Evolutionary conservation across 768 basidiomycete genomes (phyloP).

Genomic region (Hygrocybe punicea): DNA sequence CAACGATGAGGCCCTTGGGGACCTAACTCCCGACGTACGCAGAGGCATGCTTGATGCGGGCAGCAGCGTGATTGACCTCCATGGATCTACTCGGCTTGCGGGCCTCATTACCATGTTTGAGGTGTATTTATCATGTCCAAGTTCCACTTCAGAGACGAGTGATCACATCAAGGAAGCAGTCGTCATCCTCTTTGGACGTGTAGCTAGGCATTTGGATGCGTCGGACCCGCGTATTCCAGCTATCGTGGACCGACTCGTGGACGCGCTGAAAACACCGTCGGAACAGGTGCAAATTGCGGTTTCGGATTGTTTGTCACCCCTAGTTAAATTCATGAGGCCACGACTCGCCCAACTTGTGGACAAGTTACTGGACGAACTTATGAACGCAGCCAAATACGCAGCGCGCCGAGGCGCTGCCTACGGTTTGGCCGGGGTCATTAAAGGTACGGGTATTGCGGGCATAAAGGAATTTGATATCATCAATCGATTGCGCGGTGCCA

Average conservation of each 20-base stretch:
- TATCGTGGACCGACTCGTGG: conserved; percentile 82
- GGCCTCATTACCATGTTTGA: conserved; percentile 82
- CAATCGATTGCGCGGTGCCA: conserved; percentile 62
- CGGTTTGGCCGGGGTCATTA: conserved; percentile 88
- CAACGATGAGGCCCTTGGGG: conserved; percentile 82
- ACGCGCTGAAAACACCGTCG: conserved; percentile 87
- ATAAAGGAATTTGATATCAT: conserved; percentile 85
- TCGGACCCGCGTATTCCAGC: conserved; percentile 72
- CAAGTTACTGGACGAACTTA: conserved; percentile 70
- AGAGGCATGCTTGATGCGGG: conserved; percentile 86
- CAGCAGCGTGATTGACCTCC: conserved; percentile 73
- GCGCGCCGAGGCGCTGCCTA: conserved; percentile 96
- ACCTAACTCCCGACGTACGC: conserved; percentile 76
- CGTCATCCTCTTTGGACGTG: conserved; percentile 89
- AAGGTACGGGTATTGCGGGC: conserved; percentile 81
- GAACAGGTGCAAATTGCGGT: conserved; percentile 97
- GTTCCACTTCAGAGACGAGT: conserved; percentile 62
- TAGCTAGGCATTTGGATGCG: conserved; percentile 81
- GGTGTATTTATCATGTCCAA: conserved; percentile 55
- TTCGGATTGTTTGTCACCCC: conserved; percentile 88
- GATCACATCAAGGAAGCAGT: conserved; percentile 94
- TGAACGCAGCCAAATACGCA: conserved; percentile 82
- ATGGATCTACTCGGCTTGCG: conserved; percentile 69
- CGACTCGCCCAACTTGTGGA: conserved; percentile 67
- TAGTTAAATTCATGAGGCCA: conserved; percentile 68